Conservation (phyloP, 176 grass and related monocot genomes). For the Musa itinerans region DNA sequence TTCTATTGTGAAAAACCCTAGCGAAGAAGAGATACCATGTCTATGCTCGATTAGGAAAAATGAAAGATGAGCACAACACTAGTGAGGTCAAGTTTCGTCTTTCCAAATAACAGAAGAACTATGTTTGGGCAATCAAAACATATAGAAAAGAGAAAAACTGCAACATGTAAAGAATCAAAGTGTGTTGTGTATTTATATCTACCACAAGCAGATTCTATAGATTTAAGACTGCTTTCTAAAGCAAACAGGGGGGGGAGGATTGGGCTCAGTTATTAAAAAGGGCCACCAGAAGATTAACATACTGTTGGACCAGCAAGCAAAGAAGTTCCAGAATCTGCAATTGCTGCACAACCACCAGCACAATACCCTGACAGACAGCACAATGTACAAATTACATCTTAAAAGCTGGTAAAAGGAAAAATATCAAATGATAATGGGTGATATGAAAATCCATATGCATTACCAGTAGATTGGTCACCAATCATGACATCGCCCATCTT, state of each 20-base stretch:
- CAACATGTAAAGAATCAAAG: neutral
- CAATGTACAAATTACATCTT: slow-evolving; percentile 19
- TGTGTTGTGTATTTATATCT: neutral
- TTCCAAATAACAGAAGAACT: neutral
- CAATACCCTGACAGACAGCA: slow-evolving; percentile 41
- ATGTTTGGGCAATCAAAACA: neutral
- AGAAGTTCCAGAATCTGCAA: slow-evolving; percentile 88
- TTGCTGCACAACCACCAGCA: slow-evolving; percentile 51
- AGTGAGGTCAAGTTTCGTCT: too few species aligned
- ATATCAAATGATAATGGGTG: neutral
- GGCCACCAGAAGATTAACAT: slow-evolving; percentile 6
- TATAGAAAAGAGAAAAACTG: neutral
- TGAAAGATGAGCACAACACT: too few species aligned
- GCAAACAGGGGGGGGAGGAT: too few species aligned
- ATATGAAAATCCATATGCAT: neutral
- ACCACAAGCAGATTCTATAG: neutral
- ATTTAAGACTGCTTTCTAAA: too few species aligned
- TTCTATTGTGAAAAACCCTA: too few species aligned
- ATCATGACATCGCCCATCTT: slow-evolving; percentile 69
- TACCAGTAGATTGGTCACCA: slow-evolving; percentile 51
- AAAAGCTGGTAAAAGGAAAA: neutral
- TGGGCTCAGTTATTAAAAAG: too few species aligned
- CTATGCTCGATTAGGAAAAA: too few species aligned
- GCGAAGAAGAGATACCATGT: too few species aligned
- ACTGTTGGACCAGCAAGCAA: slow-evolving; percentile 74